Evolutionary conservation across 2,329 filamentous ascomycete species (phyloP), one percentile per base, ranked within the genome.

Genomic region (Diaporthe eres): DNA sequence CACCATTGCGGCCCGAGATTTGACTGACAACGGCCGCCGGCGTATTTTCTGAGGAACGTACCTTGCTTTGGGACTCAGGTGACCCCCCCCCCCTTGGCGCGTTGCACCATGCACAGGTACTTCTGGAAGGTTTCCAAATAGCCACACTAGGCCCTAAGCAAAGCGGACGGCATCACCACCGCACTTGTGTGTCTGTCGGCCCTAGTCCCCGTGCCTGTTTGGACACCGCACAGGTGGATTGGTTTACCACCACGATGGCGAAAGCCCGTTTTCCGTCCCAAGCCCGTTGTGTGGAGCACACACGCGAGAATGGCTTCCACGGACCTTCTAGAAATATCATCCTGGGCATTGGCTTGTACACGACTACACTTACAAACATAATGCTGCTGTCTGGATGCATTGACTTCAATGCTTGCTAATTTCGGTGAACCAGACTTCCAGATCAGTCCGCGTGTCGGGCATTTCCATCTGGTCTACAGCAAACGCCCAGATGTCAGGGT

Each of bases 21-120:
- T 68, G 47, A 39, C 63, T 68, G 47, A 22, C 63, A 68, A 68
- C 47, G 63, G 63, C 63, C 63, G 63, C 63, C 47, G 63, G 63
- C 63, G 63, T 51, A 17, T 25, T 37, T 51, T 25, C 31, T n/a
- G 13, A 37, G 51, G 44, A 67, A 67, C 5, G 28, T 34, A n/a
- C 61, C 61, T 51, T 34, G 61, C 61, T 34, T 67, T 6, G 44
- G 44, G 19, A 17, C 25, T 51, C 63, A 51, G 49, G 47, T 51
- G 63, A 68, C 44, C 44, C 31, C 44, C 47, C 34, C 34, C 34
- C 63, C 19, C n/a, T n/a, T 51, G 63, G 63, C 47, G 44, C 63
- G 63, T 68, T 68, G 31, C 63, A 68, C 47, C 63, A 37, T 49
- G 44, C 63, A 57, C 28, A 57, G 25, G 25, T 39, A 53, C 22